phyloP scores from a whole-genome alignment of 306 rosid genomes.

The cucumber (Cucumis sativus) region DNA sequence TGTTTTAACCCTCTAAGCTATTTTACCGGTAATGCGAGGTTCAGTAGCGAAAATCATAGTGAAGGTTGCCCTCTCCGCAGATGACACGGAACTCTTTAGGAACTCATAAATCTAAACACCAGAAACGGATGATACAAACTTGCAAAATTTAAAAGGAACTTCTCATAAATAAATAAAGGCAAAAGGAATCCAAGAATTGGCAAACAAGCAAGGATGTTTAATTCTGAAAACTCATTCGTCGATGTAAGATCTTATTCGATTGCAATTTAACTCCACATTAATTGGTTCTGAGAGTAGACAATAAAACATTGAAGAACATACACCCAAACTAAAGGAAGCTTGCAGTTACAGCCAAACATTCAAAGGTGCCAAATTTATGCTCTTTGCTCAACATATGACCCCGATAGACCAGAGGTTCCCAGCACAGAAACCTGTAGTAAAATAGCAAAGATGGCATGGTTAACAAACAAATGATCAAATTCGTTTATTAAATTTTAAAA shows the following conservation, averaged over 20 bases:
- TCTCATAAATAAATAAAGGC: too few species aligned
- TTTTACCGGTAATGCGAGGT: background rate
- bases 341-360: constrained; percentile 18
- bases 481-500: background rate
- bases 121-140: background rate
- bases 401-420: constrained; percentile 95
- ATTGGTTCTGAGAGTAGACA: constrained; percentile 13
- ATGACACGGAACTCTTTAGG: background rate
- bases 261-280: constrained; percentile 20
- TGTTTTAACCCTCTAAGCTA: background rate
- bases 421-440: constrained; percentile 68
- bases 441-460: background rate
- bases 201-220: background rate
- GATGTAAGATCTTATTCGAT: constrained; percentile 41
- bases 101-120: background rate
- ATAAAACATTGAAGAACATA: constrained; percentile 20
- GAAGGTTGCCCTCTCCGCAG: background rate
- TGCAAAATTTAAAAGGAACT: background rate
- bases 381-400: constrained; percentile 90
- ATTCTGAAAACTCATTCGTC: constrained; percentile 13
- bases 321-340: constrained; percentile 14
- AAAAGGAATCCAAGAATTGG: background rate
- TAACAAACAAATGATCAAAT: background rate
- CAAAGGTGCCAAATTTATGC: constrained; percentile 29
- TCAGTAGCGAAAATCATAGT: background rate